Evolutionary conservation across 129 eudicot species (phyloP).

Genomic region (Solidago caesia): DNA sequence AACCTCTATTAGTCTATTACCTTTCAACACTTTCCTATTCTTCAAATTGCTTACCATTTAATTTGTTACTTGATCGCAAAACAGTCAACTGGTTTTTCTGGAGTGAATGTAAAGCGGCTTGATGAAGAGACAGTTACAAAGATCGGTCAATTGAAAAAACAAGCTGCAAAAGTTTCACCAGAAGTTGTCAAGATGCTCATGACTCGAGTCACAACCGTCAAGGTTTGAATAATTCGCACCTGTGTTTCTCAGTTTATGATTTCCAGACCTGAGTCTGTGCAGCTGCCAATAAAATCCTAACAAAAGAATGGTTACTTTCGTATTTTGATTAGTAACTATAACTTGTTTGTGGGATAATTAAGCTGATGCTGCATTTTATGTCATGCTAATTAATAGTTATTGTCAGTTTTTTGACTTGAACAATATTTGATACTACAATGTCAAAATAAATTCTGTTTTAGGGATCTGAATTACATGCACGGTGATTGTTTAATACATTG

Average conservation of each 20-base stretch:
- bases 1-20: not conserved
- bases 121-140: conserved; percentile 62
- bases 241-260: not conserved
- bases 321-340: not conserved
- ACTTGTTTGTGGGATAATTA: not conserved
- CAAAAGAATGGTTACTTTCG: not conserved
- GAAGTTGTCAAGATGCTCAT: conserved; percentile 68
- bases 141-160: conserved; percentile 54
- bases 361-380: conserved; percentile 5
- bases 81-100: conserved; percentile 82
- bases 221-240: conserved; percentile 10
- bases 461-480: not conserved
- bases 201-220: conserved; percentile 35
- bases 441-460: not conserved
- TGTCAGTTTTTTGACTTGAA: not conserved
- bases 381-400: not conserved
- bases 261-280: not conserved
- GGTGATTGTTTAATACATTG: too few species aligned
- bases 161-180: conserved; percentile 61
- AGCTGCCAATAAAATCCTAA: conserved; percentile 8
- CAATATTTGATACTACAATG: not conserved
- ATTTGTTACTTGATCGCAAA: conserved; percentile 5
- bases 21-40: not conserved
- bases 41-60: not conserved
- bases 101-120: conserved; percentile 74